Evolutionary conservation across 495 filamentous ascomycete genomes (phyloP).

Genomic region (Penicillium lividum): DNA sequence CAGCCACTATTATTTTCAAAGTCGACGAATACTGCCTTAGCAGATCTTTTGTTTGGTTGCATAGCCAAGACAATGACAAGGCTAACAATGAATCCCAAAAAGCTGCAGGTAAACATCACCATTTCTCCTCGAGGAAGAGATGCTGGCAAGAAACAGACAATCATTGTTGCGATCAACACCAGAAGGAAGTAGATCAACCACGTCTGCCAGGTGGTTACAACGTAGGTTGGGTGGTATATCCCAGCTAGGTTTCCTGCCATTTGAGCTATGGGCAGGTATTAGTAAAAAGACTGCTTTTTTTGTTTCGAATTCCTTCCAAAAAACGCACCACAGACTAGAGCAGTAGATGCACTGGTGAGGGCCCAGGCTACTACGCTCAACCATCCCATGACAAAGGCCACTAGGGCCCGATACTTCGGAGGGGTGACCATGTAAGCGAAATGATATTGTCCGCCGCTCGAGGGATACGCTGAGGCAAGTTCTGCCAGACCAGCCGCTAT

Average conservation of each 20-base stretch:
- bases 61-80: constrained; percentile 12
- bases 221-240: constrained; percentile 23
- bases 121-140: constrained; percentile 5
- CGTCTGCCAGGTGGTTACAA: constrained; percentile 22
- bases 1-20: constrained; percentile 26
- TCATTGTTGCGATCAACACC: constrained; percentile 2
- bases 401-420: constrained; percentile 14
- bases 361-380: constrained; percentile 18
- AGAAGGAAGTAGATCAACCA: constrained; percentile 23
- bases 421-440: constrained; percentile 40
- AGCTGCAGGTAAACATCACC: neutral
- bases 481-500: constrained; percentile 48
- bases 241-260: constrained; percentile 20
- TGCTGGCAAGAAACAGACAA: constrained; percentile 8
- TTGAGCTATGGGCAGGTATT: constrained; percentile 2
- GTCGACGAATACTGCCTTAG: constrained; percentile 13
- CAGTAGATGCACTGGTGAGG: constrained; percentile 17
- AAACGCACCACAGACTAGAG: constrained; percentile 18
- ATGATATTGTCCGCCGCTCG: constrained; percentile 50
- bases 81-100: constrained; percentile 9
- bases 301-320: neutral
- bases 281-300: neutral
- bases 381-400: constrained; percentile 31
- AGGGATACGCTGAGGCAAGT: constrained; percentile 48
- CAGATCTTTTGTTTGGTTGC: constrained; percentile 9